Base-by-base conservation (phyloP, 2,329 filamentous ascomycete species). In the Penicillium sp. region DNA sequence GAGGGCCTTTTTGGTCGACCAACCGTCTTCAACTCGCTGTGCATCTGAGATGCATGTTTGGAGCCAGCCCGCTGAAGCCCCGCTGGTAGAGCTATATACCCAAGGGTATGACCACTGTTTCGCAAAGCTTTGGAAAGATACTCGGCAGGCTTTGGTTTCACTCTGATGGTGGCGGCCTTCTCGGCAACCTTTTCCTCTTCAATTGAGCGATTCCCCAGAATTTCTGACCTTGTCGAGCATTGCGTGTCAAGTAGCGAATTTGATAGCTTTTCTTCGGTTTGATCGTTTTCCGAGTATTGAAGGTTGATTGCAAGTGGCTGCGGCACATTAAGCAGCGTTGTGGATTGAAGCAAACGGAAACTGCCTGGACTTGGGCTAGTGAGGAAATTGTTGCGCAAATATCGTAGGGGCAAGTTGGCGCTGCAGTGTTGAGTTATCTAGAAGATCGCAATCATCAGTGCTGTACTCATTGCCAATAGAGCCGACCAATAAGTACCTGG, bases 41-140 rank as follows among this genome's bases (percentile, higher is more conserved):
- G 46, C 29, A 18, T 48, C 31, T 29, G 41, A 34, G 9, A 14
- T 12, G 22, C 14, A 35, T 37, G 25, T 35, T 27, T 46, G 1
- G 29, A 36, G 16, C 27, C 12, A 28, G 50, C 34, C 46, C 52
- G 27, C 16, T 41, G 40, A 34, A 29, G 28, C 47, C 36, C 28
- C 39, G 27, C 18, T 14, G 42, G n/a, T 42, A 31, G 33, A 13
- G 36, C 9, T 30, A 41, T 6, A 40, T 34, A 14, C n/a, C 53
- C 53, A 25, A 59, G 50, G 5, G 43, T 25, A 41, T 60, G 52
- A 11, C 55, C 56, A 45, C 49, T 31, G 29, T 59, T 61, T 36
- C 57, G 59, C n/a, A 70, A 57, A 7, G 57, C 59, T 53, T 64
- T 58, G 6, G 63, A 51, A 19, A 70, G 59, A 39, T 65, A 66